Evolutionary conservation across 495 filamentous ascomycete genomes (phyloP), one percentile per base, ranked within the genome.

Genomic region (Aspergillus panamensis): DNA sequence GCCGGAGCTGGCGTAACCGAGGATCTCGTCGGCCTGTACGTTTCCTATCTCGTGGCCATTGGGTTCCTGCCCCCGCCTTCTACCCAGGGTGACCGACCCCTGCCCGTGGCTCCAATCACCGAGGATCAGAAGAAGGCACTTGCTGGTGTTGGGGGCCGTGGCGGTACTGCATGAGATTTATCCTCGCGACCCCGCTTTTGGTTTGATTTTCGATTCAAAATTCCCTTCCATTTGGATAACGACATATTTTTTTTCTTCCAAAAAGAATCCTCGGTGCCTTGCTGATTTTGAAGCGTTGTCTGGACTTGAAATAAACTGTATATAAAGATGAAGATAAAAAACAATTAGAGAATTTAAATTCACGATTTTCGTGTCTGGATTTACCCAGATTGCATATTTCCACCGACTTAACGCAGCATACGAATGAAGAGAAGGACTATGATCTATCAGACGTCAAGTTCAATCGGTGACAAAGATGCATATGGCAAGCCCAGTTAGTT

Each of bases 21-120:
- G 57, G 84, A 88, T 59, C 78, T 83, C 48, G 82, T 94, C 44
- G 90, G 89, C 10, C 67, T 82, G 40, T 96, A 92, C 70, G 68
- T 91, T 12, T 77, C 84, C 6, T 96, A 89, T 62, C 73, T 96
- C 37, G 77, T 85, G 8, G 78, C 79, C 43, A 79, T 86, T 60
- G 88, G 87, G 10, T 96, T 95, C 70, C 73, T 97, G 48, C 75
- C 75, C 10, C 51, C 59, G 39, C 87, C 90, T 8, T 68, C 72
- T 0, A 43, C 72, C 43, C 76, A 80, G 4, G 69, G 69, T 32
- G 77, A 65, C 31, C 68, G 59, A 44, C 61, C 73, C 16, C 60
- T 87, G 50, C 84, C 84, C 0, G 61, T 64, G 20, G 68, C 77
- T 1, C 62, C 63, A 14, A 68, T 86, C 33, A 76, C 70, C n/a